Evolutionary conservation across 371 early-diverging fungal species (phyloP).

Genomic region (Dentiscutata heterogama): DNA sequence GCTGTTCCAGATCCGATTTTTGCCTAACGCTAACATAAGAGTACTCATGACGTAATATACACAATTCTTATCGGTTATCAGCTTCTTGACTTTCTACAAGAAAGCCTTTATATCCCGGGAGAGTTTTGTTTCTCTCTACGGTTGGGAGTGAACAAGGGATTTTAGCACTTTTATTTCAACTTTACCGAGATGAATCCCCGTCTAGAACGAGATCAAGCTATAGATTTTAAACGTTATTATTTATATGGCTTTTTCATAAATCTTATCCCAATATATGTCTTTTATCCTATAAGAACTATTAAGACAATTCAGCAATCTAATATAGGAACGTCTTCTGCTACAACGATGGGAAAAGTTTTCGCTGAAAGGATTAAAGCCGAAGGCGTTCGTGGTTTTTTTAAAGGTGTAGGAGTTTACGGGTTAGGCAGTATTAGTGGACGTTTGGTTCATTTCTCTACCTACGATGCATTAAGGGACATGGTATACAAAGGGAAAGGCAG

Average conservation of each 20-base stretch:
- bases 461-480: conserved; percentile 39
- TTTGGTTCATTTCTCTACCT: conserved; percentile 39
- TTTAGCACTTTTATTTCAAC: too few relatives aligned
- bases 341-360: neutral
- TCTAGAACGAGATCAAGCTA: neutral
- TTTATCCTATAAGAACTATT: conserved; percentile 41
- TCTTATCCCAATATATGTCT: conserved; percentile 30
- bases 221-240: conserved; percentile 34
- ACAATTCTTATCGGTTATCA: too few relatives aligned
- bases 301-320: conserved; percentile 41
- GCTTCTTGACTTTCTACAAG: too few relatives aligned
- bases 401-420: conserved; percentile 27
- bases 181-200: neutral
- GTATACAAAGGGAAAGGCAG: conserved; percentile 12
- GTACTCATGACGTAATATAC: too few relatives aligned
- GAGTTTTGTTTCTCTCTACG: too few relatives aligned
- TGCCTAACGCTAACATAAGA: too few relatives aligned
- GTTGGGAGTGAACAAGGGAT: too few relatives aligned
- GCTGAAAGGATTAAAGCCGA: conserved; percentile 17
- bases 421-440: conserved; percentile 31
- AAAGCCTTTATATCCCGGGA: too few relatives aligned
- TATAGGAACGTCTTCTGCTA: conserved; percentile 35
- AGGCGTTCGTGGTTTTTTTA: conserved; percentile 40
- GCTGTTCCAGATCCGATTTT: too few relatives aligned
- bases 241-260: conserved; percentile 38